Evolutionary conservation across 108 stramenopile species (phyloP), one percentile per base, ranked within the genome.

Genomic region (Skeletonema tropicum): DNA sequence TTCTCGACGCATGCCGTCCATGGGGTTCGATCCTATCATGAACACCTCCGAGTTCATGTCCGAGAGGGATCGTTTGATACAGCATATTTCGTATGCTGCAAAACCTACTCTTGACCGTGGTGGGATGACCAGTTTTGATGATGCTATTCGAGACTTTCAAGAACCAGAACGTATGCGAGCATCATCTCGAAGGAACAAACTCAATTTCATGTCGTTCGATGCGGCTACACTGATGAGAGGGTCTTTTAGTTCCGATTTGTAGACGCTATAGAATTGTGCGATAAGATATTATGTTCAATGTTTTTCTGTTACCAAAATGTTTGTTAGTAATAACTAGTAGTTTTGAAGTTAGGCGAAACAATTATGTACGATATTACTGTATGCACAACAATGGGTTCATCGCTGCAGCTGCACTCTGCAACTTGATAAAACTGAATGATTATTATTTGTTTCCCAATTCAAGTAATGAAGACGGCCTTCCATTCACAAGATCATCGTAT

Each of bases 401-500:
- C 38, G 10, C 1, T 39, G 35, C 38, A 38, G 38, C 38, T 39
- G 38, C 38, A 39, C 38, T 39, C 11, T 39, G 38, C 38, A 39
- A 39, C 11, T 21, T 57, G 19, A 21, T 13, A 1, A 57, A 57
- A 57, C 55, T 57, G 6, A 9, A 17, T 61, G 13, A 19, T 17
- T 33, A 64, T 32, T 46, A 57, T 19, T 49, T 15, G 32, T 2
- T 35, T 7, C 70, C 36, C 71, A 45, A 59, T 61, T 68, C 42
- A 74, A 82, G 11, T 38, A 87, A 46, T 10, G 42, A 12, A 21
- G 83, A 85, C 35, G 80, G 78, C 66, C 73, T 77, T 1, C 88
- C 85, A 64, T 77, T 83, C 1, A 88, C 88, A 1, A 88, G 81
- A 42, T 78, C 71, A 46, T 82, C 73, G 46, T 88, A 88, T 59